Conservation (phyloP, 352 stramenopile genomes). For the Phytophthora podocarpi region DNA sequence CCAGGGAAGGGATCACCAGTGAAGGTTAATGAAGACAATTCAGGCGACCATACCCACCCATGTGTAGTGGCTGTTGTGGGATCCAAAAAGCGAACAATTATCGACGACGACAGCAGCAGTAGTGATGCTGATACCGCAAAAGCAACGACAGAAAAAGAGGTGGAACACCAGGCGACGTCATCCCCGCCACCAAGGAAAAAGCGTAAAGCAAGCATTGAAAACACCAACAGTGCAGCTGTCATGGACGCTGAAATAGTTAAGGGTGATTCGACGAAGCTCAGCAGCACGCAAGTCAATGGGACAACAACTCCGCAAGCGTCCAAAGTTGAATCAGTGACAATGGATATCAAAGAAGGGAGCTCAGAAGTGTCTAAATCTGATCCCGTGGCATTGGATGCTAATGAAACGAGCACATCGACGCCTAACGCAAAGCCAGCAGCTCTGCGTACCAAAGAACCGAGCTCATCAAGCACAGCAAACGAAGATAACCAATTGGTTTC, state of each 20-base stretch:
- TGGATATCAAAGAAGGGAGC: not conserved
- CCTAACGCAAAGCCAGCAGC: constrained; percentile 3
- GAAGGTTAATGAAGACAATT: constrained; percentile 35
- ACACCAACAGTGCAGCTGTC: not conserved
- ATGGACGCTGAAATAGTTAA: constrained; percentile 1
- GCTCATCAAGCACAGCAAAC: not conserved
- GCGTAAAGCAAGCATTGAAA: constrained; percentile 19
- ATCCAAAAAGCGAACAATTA: constrained; percentile 64
- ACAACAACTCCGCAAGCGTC: not conserved
- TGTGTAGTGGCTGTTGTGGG: constrained; percentile 28
- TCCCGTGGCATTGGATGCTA: not conserved
- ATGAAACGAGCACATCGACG: not conserved
- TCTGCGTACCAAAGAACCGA: not conserved
- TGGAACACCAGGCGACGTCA: not conserved
- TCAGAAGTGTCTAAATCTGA: not conserved
- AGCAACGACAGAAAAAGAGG: not conserved
- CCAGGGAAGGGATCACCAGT: constrained; percentile 6
- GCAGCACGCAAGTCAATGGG: constrained; percentile 3
- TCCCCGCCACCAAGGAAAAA: constrained; percentile 23
- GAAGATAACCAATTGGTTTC: not conserved
- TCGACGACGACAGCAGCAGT: constrained; percentile 61
- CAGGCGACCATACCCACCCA: constrained; percentile 16
- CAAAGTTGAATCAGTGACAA: not conserved
- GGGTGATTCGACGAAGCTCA: not conserved
- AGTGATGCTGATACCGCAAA: constrained; percentile 36